phyloP scores from a whole-genome alignment of 2,329 filamentous ascomycete species.

The Aspergillus neoniger region DNA sequence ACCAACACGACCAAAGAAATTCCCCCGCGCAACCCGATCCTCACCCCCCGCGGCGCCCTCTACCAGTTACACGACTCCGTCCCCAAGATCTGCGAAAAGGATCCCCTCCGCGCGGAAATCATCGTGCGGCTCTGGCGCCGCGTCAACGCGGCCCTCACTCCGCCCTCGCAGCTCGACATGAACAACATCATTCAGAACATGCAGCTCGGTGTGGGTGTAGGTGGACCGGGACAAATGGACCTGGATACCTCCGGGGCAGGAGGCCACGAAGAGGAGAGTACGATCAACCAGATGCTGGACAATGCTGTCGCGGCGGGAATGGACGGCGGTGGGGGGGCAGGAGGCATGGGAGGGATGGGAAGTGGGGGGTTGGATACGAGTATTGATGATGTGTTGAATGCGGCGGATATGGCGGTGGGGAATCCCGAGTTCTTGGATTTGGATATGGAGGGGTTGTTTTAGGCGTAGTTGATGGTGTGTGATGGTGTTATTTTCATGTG shows the following conservation, averaged over 20 bases:
- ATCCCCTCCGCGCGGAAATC: conserved; percentile 47
- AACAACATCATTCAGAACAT: conserved; percentile 48
- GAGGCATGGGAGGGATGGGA: conserved; percentile 25
- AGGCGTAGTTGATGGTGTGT: conserved; percentile 4
- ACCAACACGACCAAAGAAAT: conserved; percentile 29
- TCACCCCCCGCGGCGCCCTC: conserved; percentile 47
- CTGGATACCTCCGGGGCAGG: conserved; percentile 27
- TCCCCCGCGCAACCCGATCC: conserved; percentile 34
- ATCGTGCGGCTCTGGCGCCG: conserved; percentile 49
- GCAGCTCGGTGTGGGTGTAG: conserved; percentile 35
- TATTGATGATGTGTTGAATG: conserved; percentile 48
- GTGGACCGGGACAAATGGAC: conserved; percentile 35
- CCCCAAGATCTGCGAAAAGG: conserved; percentile 44
- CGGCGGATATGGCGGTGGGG: conserved; percentile 45
- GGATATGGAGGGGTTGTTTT: conserved; percentile 50
- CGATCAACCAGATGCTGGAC: conserved; percentile 43
- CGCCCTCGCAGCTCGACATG: conserved; percentile 44
- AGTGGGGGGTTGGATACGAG: conserved; percentile 36
- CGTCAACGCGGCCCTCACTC: conserved; percentile 43
- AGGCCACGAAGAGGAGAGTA: conserved; percentile 26
- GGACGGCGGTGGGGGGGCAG: conserved; percentile 24
- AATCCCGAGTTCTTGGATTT: conserved; percentile 49
- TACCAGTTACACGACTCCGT: conserved; percentile 41
- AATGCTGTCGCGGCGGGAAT: conserved; percentile 39
- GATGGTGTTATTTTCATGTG: not conserved